A percentile compares a stretch with the other conserved stretches of the same genome.
These are phyloP conservation scores for Phycomyces blakesleeanus DNA, from an alignment of 192 early-diverging fungal genomes.

Conservation along the genomic window DNA sequence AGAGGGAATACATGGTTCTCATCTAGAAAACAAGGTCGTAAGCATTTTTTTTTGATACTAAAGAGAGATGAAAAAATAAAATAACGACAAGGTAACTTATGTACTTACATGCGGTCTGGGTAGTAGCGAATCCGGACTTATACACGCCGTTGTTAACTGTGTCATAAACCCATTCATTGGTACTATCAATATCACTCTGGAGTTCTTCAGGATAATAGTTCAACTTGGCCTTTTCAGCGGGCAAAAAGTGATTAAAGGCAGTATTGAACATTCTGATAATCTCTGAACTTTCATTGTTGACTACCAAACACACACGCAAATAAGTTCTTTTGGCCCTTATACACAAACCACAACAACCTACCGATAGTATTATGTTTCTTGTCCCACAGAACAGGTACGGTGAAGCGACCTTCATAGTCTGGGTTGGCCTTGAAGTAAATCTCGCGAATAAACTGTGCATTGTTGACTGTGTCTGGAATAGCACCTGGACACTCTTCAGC, in stretches of 20 bases:
- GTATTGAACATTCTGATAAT: constrained; percentile 95
- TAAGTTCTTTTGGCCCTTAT: not conserved
- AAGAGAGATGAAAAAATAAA: constrained; percentile 4
- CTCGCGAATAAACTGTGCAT: constrained; percentile 75
- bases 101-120: constrained; percentile 72
- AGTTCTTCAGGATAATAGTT: constrained; percentile 82
- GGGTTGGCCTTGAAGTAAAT: constrained; percentile 88
- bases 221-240: constrained; percentile 56
- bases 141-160: constrained; percentile 96
- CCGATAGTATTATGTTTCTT: constrained; percentile 86
- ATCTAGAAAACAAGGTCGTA: constrained; percentile 41
- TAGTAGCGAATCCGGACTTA: constrained; percentile 88
- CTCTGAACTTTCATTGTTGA: constrained; percentile 95
- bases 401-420: constrained; percentile 56
- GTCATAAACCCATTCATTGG: constrained; percentile 93
- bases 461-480: constrained; percentile 71
- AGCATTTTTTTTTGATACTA: constrained; percentile 13
- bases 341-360: constrained; percentile 16
- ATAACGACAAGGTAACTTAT: too few species aligned
- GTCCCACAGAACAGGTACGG: constrained; percentile 97
- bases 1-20: constrained; percentile 67
- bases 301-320: constrained; percentile 25
- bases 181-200: constrained; percentile 70
- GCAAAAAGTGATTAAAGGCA: constrained; percentile 74
- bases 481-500: constrained; percentile 71